Percentiles rank a stretch among this genome's conserved stretches.
phyloP scores from a whole-genome alignment of 768 basidiomycete species.

The Suillus luteus region DNA sequence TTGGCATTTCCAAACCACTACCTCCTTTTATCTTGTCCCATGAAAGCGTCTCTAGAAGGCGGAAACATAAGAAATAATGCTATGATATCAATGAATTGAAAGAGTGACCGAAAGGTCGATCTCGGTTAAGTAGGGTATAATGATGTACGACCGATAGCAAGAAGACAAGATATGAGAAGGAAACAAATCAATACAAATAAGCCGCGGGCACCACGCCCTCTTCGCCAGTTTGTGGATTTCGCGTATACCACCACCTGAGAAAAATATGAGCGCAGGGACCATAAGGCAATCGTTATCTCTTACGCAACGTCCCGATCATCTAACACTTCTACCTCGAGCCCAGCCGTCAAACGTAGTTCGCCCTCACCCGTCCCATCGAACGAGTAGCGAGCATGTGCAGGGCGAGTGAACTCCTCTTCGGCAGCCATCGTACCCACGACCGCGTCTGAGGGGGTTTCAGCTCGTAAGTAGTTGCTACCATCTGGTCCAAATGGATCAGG shows the following conservation, averaged over 20 bases:
- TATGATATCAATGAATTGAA: slow-evolving; percentile 30
- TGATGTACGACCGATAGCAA: slow-evolving; percentile 31
- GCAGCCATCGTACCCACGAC: slow-evolving; percentile 58
- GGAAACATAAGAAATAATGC: slow-evolving; percentile 22
- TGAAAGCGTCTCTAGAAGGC: slow-evolving; percentile 12
- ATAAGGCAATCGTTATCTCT: slow-evolving; percentile 32
- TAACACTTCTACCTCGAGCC: slow-evolving; percentile 72
- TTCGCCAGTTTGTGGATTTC: slow-evolving; percentile 73
- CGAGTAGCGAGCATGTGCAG: slow-evolving; percentile 79
- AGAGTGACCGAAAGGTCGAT: slow-evolving; percentile 40
- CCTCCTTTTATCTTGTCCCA: background rate
- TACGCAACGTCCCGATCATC: slow-evolving; percentile 82
- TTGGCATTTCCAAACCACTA: background rate
- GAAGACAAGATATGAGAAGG: slow-evolving; percentile 29
- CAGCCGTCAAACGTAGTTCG: slow-evolving; percentile 68
- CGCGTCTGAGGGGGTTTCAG: slow-evolving; percentile 80
- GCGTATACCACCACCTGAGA: slow-evolving; percentile 90
- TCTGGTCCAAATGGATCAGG: slow-evolving; percentile 71
- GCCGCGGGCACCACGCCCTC: slow-evolving; percentile 93
- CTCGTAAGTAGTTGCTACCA: slow-evolving; percentile 74
- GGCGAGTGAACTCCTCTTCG: slow-evolving; percentile 67
- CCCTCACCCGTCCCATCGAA: slow-evolving; percentile 81
- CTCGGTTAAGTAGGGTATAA: slow-evolving; percentile 42
- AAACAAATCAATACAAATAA: slow-evolving; percentile 72
- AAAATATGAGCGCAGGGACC: slow-evolving; percentile 15